These are phyloP conservation scores for Colletotrichum karsti DNA, from an alignment of 2,329 filamentous ascomycete species.

Conservation along the genomic window DNA sequence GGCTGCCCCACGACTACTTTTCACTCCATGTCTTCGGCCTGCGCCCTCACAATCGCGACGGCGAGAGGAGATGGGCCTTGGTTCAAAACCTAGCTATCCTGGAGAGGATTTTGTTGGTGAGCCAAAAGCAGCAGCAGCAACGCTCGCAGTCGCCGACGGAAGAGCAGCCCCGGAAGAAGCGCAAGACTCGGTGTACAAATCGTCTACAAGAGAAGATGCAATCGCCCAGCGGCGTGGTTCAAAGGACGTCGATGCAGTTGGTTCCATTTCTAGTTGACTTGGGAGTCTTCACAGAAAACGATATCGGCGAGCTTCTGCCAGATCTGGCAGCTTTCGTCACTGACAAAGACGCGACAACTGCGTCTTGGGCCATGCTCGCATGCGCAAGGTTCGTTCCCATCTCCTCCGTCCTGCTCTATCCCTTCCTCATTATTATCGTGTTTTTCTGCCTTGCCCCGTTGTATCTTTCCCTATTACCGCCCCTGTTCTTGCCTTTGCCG, in stretches of 20 bases:
- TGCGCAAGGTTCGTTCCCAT: constrained; percentile 72
- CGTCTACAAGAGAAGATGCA: constrained; percentile 59
- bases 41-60: constrained; percentile 59
- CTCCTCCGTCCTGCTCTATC: neutral
- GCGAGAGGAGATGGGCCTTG: constrained; percentile 68
- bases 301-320: constrained; percentile 63
- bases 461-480: neutral
- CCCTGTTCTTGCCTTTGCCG: neutral
- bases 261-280: constrained; percentile 64
- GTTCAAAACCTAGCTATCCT: constrained; percentile 67
- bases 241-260: constrained; percentile 63
- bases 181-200: constrained; percentile 52
- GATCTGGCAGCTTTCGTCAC: constrained; percentile 67
- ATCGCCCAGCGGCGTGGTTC: constrained; percentile 51
- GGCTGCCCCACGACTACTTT: constrained; percentile 53
- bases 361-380: constrained; percentile 87
- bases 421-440: neutral
- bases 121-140: constrained; percentile 33
- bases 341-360: constrained; percentile 73
- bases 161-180: constrained; percentile 62
- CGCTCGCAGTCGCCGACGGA: constrained; percentile 34
- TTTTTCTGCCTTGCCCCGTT: too few species aligned
- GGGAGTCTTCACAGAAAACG: constrained; percentile 55
- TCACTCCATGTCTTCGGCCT: constrained; percentile 61
- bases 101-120: constrained; percentile 54